Conservation (phyloP, 768 basidiomycete species). For the Daedalea quercina region DNA sequence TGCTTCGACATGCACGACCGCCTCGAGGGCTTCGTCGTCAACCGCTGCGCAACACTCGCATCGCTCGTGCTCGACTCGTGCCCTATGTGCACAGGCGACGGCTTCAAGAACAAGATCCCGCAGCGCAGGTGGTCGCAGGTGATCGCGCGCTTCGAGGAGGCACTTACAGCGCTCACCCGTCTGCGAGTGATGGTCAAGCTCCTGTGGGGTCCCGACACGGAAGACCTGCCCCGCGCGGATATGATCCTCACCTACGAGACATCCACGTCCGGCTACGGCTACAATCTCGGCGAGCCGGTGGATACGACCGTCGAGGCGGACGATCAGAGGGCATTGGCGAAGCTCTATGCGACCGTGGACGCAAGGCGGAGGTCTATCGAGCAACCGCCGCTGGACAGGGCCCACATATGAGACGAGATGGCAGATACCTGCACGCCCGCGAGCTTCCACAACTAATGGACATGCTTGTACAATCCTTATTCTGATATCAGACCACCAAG, state of each 20-base stretch:
- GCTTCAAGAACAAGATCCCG: not conserved
- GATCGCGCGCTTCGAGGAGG: constrained; percentile 10
- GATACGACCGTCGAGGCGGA: not conserved
- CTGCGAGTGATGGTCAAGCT: constrained; percentile 4
- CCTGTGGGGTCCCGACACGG: constrained; percentile 9
- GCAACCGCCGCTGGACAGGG: not conserved
- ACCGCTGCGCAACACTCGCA: constrained; percentile 7
- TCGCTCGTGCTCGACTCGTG: constrained; percentile 14
- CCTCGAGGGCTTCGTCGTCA: constrained; percentile 14
- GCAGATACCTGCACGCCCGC: too few relatives aligned
- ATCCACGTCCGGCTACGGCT: not conserved
- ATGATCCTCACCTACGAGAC: constrained; percentile 2
- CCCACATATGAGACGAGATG: not conserved
- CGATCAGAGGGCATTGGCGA: not conserved
- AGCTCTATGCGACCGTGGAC: not conserved
- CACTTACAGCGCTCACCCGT: constrained; percentile 7
- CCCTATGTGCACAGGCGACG: constrained; percentile 7
- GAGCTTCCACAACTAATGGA: too few relatives aligned
- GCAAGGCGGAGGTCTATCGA: not conserved
- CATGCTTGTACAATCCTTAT: too few relatives aligned
- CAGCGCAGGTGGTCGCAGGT: constrained; percentile 9
- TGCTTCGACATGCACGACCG: constrained; percentile 6
- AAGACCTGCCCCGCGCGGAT: not conserved
- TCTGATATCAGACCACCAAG: too few relatives aligned
- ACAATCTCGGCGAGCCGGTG: not conserved